Percentiles rank a stretch among this genome's conserved stretches.
Conservation (phyloP, 2,329 filamentous ascomycete species). For the Amylocarpus encephaloides region DNA sequence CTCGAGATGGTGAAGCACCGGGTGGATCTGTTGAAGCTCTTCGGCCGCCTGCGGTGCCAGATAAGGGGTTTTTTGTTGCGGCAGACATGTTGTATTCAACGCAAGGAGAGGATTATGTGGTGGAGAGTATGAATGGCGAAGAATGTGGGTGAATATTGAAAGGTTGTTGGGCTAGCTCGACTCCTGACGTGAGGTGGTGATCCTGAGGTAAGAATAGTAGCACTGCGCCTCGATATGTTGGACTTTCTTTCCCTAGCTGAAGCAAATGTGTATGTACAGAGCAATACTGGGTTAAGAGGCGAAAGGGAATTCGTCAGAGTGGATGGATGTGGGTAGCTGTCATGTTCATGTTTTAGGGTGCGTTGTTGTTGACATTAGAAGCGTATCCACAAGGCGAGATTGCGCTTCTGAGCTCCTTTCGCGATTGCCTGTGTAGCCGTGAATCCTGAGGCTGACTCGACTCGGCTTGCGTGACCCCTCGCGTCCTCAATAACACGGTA, state of each 20-base stretch:
- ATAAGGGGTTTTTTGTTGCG: constrained; percentile 36
- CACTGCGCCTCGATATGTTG: neutral
- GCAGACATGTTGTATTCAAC: constrained; percentile 34
- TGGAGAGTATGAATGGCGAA: neutral
- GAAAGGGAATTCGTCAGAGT: neutral
- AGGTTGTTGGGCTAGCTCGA: constrained; percentile 10
- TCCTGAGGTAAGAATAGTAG: neutral
- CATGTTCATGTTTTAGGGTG: neutral
- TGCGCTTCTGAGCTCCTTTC: constrained; percentile 10
- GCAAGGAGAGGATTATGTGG: constrained; percentile 1
- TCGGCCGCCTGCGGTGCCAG: constrained; percentile 21
- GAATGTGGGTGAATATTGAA: constrained; percentile 7
- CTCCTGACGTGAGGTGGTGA: neutral
- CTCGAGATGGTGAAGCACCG: constrained; percentile 19
- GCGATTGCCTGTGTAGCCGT: constrained; percentile 11
- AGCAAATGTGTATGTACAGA: neutral
- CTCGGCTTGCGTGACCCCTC: constrained; percentile 13
- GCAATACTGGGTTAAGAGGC: neutral
- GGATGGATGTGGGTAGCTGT: neutral
- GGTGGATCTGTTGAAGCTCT: constrained; percentile 27
- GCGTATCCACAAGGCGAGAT: neutral
- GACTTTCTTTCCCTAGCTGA: neutral
- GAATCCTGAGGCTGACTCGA: neutral
- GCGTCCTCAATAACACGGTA: constrained; percentile 9
- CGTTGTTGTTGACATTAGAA: constrained; percentile 16